Evolutionary conservation across 768 basidiomycete genomes (phyloP), one percentile per base, ranked within the genome.

Genomic region (Megacollybia marginata): DNA sequence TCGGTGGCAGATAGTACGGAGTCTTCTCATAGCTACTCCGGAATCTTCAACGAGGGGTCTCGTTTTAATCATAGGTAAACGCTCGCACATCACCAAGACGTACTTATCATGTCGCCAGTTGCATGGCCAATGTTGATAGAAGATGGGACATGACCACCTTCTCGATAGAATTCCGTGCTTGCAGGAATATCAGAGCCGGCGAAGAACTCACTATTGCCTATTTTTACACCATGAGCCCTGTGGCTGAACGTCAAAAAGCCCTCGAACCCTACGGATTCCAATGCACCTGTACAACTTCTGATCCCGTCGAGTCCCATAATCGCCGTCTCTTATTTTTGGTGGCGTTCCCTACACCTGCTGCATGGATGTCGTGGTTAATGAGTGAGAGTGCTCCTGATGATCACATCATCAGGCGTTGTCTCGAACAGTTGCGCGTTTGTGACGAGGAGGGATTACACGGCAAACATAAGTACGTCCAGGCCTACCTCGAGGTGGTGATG

Each of bases 1-100:
- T 6, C 42, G 20, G 9, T 34, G 18, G 28, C 31, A 34, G 34
- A 35, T 18, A n/a, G n/a, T n/a, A 6, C 42, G 19, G 31, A 44
- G 23, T 8, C 33, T 33, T 9, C 10, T 16, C 47, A 55, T 5
- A 49, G 50, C 44, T 65, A 67, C 49, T 52, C 52, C 13, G 65
- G 57, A 10, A 57, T 63, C 4, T 65, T 59, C 51, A 61, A 60
- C 11, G 49, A 55, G 7, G 57, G 66, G 44, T 66, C 67, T n/a
- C 64, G 68, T 18, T 56, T 69, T 40, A 72, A 70, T 42, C 69
- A 70, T 48, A 69, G 69, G 69, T 66, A 19, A 12, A 50, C 45
- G 23, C 23, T 28, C 23, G 8, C 9, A 13, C n/a, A 8, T 12
- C 13, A 31, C 9, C 42, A 16, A 33, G 1, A 33, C 12, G 34